Evolutionary conservation across 169 alveolate genomes (phyloP), one percentile per base, ranked within the genome.

Genomic region (Plasmodium reichenowi): DNA sequence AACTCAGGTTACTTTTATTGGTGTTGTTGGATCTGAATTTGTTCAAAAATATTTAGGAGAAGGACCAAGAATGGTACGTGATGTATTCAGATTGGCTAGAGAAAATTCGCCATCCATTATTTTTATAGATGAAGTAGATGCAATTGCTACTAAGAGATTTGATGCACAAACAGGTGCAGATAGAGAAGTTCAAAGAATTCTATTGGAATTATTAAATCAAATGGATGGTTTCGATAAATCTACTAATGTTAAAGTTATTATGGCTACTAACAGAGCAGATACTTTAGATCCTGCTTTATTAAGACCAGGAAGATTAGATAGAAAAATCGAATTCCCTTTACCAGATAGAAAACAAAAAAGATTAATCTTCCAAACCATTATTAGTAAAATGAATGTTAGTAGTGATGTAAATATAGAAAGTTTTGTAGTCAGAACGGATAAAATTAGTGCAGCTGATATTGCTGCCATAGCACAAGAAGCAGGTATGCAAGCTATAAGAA

Each of bases 221-320:
- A 98, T 98, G 99, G 99, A 98, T 94, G 99, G 99, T 13, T 98
- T 98, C 88, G 99, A 98, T 88, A 98, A 98, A 71, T 96, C 97
- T n/a, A 97, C 99, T 4, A 98, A 98, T 86, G 99, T 98, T 15
- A 97, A 98, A 88, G 97, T 92, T 45, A 98, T 98, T 68, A 98
- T 98, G 99, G 99, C 99, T 1, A 99, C 99, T 0, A 99, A 99
- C 94, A 95, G 99, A 74, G 99, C 99, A 4, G 99, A 99, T 94
- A 98, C 99, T 17, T 94, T 98, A 68, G 99, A 99, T 91, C 99
- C 99, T 10, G 99, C 99, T 13, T 96, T 99, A 64, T 89, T 99
- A 67, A 96, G 99, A 78, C 99, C 99, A 2, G 99, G 96, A 4
- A 95, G 99, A 89, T 94, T 98, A 13, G 99, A 98, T 91, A 94